A percentile compares a stretch with the other conserved stretches of the same genome.
Evolutionary conservation across 108 stramenopile species (phyloP).

Genomic region (Asterionellopsis glacialis): DNA sequence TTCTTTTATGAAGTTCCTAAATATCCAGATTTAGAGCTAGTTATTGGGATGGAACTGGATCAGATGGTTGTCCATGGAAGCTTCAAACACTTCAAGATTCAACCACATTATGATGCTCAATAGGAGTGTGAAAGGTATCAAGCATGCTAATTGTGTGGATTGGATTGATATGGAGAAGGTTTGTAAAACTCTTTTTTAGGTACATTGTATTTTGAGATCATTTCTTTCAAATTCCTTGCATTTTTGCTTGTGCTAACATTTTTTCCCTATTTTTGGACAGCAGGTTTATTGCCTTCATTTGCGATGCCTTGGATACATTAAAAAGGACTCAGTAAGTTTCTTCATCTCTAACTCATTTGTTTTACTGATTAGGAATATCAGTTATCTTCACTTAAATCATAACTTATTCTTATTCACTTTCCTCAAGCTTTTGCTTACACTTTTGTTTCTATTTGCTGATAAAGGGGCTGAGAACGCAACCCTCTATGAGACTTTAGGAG

Average conservation of each 20-base stretch:
- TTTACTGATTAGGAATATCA: too few relatives aligned
- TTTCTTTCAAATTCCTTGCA: too few relatives aligned
- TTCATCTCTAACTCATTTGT: too few relatives aligned
- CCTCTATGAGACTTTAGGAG: conserved; percentile 34
- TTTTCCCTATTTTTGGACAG: too few relatives aligned
- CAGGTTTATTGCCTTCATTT: conserved; percentile 21
- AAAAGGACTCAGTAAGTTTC: conserved; percentile 35
- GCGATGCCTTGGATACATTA: conserved; percentile 39
- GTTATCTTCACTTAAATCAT: too few relatives aligned
- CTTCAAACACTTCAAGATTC: conserved; percentile 56
- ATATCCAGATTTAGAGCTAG: conserved; percentile 26
- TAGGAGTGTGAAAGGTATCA: conserved; percentile 64
- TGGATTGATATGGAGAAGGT: conserved; percentile 71
- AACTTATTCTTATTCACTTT: too few relatives aligned
- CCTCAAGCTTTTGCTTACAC: too few relatives aligned
- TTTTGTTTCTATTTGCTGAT: too few relatives aligned
- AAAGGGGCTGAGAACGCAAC: conserved; percentile 30
- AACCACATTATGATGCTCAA: conserved; percentile 47
- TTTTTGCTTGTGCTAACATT: too few relatives aligned
- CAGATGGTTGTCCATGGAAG: conserved; percentile 47
- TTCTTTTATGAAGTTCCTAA: too few relatives aligned
- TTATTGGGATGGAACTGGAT: conserved; percentile 60
- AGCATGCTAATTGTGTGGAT: conserved; percentile 59
- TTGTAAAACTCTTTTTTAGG: conserved; percentile 65
- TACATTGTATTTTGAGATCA: too few relatives aligned